These are phyloP conservation scores for Aspergillus udagawae DNA, from an alignment of 2,329 filamentous ascomycete species.

Conservation along the genomic window DNA sequence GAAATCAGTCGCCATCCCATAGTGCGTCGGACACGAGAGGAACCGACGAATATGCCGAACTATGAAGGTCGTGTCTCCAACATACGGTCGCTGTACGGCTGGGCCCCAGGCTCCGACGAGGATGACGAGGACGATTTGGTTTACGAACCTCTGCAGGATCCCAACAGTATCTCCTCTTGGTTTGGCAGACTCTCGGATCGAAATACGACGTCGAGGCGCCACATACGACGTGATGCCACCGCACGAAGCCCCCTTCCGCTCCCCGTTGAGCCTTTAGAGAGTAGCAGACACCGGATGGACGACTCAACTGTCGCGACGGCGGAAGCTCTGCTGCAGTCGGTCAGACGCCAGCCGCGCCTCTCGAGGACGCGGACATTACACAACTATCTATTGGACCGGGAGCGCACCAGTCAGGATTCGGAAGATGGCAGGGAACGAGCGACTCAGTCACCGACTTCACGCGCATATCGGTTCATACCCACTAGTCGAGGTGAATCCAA, in stretches of 20 bases:
- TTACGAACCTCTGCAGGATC: slow-evolving; percentile 27
- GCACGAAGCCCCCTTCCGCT: slow-evolving; percentile 16
- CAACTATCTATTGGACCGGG: slow-evolving; percentile 37
- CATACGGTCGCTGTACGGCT: slow-evolving; percentile 56
- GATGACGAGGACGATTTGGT: slow-evolving; percentile 26
- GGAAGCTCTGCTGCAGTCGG: slow-evolving; percentile 39
- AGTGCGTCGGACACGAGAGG: slow-evolving; percentile 38
- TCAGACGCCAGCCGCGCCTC: slow-evolving; percentile 37
- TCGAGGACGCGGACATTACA: slow-evolving; percentile 37
- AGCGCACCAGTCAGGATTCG: slow-evolving; percentile 19
- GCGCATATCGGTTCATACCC: slow-evolving; percentile 33
- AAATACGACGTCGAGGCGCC: slow-evolving; percentile 19
- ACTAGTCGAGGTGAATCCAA: slow-evolving; percentile 24
- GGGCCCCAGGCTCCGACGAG: slow-evolving; percentile 50
- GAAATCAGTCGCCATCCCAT: slow-evolving; percentile 43
- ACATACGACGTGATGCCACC: slow-evolving; percentile 21
- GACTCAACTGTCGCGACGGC: slow-evolving; percentile 29
- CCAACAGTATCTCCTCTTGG: slow-evolving; percentile 24
- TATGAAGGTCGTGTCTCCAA: slow-evolving; percentile 54
- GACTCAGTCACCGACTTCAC: slow-evolving; percentile 13
- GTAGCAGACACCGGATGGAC: slow-evolving; percentile 15
- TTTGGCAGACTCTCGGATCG: slow-evolving; percentile 25
- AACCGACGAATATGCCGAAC: slow-evolving; percentile 43
- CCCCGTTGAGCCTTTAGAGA: slow-evolving; percentile 22
- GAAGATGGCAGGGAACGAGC: slow-evolving; percentile 22